These are phyloP conservation scores for Mycosphaerella arachidis DNA, from an alignment of 2,329 filamentous ascomycete genomes.

Conservation along the genomic window DNA sequence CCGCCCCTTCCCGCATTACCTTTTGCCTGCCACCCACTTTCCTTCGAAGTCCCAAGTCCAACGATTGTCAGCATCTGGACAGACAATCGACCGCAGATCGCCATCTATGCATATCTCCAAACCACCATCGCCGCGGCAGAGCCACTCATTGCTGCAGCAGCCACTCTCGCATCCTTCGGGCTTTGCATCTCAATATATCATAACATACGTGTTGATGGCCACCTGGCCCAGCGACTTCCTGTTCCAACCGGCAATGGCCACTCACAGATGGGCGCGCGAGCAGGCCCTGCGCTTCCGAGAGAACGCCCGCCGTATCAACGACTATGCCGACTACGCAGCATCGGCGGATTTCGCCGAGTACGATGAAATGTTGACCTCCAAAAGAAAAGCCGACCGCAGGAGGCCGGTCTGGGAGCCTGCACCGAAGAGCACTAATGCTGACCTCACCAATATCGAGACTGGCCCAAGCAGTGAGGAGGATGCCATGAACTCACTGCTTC, in stretches of 20 bases:
- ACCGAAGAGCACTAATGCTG: not conserved
- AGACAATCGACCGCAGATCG: too few species aligned
- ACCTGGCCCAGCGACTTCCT: not conserved
- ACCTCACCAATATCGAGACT: constrained; percentile 6
- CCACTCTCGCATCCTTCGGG: too few species aligned
- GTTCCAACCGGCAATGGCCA: not conserved
- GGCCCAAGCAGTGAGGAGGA: constrained; percentile 6
- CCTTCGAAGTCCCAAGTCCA: too few species aligned
- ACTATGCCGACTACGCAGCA: too few species aligned
- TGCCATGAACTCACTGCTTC: constrained; percentile 9
- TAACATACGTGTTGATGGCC: not conserved
- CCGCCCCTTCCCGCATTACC: too few species aligned
- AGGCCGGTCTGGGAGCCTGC: constrained; percentile 12
- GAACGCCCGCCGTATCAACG: not conserved
- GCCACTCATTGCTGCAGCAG: too few species aligned
- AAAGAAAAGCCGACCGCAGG: not conserved
- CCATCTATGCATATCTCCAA: too few species aligned
- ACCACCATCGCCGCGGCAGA: too few species aligned
- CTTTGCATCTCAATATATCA: too few species aligned
- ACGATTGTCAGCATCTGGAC: too few species aligned
- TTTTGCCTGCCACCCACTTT: too few species aligned
- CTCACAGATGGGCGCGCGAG: not conserved
- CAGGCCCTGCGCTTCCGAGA: not conserved
- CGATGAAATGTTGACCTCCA: not conserved
- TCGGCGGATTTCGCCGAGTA: not conserved